Percentiles rank a stretch among this genome's conserved stretches.
Conservation (phyloP, 1,284 basidiomycete species). For the Trichosporon faecale region DNA sequence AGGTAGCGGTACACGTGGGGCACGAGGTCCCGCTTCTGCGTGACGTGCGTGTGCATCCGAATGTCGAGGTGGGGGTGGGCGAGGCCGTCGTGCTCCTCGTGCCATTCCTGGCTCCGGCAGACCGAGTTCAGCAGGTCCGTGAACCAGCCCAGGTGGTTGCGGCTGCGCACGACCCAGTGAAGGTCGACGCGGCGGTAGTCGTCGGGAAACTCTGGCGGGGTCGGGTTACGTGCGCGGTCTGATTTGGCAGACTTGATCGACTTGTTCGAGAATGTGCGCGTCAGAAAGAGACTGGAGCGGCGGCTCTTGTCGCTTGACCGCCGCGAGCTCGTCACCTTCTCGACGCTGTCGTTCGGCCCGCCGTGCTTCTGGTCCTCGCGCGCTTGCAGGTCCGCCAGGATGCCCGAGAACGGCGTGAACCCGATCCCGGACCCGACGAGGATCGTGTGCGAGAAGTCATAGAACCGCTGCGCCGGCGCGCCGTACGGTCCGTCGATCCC, state of each 20-base stretch:
- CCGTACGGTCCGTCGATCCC: conserved; percentile 37
- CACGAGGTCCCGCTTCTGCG: conserved; percentile 30
- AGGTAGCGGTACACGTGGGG: conserved; percentile 37
- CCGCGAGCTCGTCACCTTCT: neutral
- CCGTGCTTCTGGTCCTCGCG: conserved; percentile 28
- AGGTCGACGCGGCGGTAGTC: conserved; percentile 37
- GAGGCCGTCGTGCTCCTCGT: conserved; percentile 17
- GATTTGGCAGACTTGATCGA: neutral
- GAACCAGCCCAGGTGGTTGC: conserved; percentile 34
- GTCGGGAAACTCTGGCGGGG: conserved; percentile 4
- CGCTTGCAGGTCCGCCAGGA: conserved; percentile 33
- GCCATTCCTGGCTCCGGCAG: conserved; percentile 27
- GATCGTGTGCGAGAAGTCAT: conserved; percentile 38
- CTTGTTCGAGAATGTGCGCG: neutral
- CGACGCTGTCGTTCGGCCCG: conserved; percentile 19
- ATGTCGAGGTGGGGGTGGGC: conserved; percentile 31
- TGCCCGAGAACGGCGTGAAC: conserved; percentile 37
- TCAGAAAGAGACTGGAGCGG: neutral
- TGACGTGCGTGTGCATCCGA: conserved; percentile 33
- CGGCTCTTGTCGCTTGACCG: neutral
- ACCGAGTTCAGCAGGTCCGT: conserved; percentile 34
- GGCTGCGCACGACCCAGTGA: conserved; percentile 38
- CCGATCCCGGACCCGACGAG: conserved; percentile 36
- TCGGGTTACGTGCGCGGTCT: conserved; percentile 10
- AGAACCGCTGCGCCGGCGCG: conserved; percentile 37